Evolutionary conservation across 257 asterid species (phyloP).

Genomic region (Primulina eburnea): DNA sequence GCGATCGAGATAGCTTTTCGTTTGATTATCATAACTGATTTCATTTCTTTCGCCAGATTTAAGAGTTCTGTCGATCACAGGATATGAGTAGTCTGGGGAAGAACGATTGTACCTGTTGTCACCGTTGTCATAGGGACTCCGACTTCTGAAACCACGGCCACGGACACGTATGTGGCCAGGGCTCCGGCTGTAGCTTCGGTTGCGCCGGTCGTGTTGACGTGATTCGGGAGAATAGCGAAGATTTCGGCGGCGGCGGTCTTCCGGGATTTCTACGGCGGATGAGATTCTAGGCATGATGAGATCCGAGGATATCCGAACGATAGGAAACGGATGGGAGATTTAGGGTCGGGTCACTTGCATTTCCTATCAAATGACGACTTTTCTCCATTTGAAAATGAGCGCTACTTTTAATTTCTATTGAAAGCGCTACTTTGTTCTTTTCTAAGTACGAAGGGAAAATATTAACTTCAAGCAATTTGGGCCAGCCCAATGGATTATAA

Average conservation of each 20-base stretch:
- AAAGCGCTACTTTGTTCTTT: too few species aligned
- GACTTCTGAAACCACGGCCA: constrained; percentile 36
- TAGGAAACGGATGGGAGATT: background rate
- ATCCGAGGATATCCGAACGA: constrained; percentile 12
- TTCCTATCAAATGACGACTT: too few species aligned
- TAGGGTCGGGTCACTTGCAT: background rate
- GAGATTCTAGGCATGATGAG: constrained; percentile 59
- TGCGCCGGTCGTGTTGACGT: constrained; percentile 21
- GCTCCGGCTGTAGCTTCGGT: constrained; percentile 33
- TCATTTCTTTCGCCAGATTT: constrained; percentile 28
- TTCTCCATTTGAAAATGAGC: too few species aligned
- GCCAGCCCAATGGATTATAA: too few species aligned
- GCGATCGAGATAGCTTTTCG: constrained; percentile 57
- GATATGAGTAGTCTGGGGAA: constrained; percentile 70
- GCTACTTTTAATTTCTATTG: too few species aligned
- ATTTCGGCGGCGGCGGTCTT: constrained; percentile 22
- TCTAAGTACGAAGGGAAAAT: too few species aligned
- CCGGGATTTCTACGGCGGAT: constrained; percentile 59
- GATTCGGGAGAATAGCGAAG: constrained; percentile 38
- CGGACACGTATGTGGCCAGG: constrained; percentile 17
- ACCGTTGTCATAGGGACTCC: constrained; percentile 48
- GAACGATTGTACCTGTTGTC: constrained; percentile 51
- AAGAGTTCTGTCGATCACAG: constrained; percentile 35
- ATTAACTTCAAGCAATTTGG: too few species aligned
- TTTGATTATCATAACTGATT: constrained; percentile 28